A percentile compares a stretch with the other conserved stretches of the same genome.
Conservation (phyloP, 345 rosid species). For the Psidium guajava region DNA sequence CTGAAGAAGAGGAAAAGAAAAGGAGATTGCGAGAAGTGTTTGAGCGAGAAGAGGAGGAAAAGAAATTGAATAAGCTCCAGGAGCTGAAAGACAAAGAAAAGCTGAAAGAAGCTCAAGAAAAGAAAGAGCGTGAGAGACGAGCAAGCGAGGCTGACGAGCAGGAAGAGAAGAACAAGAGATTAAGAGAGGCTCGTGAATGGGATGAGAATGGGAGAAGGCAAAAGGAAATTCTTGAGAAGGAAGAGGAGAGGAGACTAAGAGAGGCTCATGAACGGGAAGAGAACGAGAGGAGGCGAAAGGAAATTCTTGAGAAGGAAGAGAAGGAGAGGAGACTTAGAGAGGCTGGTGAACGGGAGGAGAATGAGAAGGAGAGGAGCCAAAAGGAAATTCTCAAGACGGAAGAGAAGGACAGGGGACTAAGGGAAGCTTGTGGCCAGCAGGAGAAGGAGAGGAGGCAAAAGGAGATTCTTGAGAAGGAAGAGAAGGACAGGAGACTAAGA, state of each 20-base stretch:
- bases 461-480: background rate
- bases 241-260: slow-evolving; percentile 6
- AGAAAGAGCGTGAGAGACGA: slow-evolving; percentile 28
- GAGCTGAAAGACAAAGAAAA: slow-evolving; percentile 29
- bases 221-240: slow-evolving; percentile 27
- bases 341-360: slow-evolving; percentile 10
- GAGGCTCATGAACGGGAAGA: background rate
- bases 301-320: slow-evolving; percentile 17
- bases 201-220: slow-evolving; percentile 28
- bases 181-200: slow-evolving; percentile 18
- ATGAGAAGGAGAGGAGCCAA: background rate
- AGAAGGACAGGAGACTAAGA: background rate
- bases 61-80: slow-evolving; percentile 19
- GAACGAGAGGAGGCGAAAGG: background rate
- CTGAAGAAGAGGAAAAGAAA: background rate
- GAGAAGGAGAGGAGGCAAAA: background rate
- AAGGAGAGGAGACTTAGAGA: slow-evolving; percentile 10
- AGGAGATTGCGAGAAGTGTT: background rate
- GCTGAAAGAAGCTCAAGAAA: slow-evolving; percentile 21
- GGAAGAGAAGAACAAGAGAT: slow-evolving; percentile 25
- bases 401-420: background rate
- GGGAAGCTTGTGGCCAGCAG: background rate
- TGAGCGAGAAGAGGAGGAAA: slow-evolving; percentile 11
- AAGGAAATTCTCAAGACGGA: background rate
- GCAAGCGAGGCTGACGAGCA: slow-evolving; percentile 10